Base-by-base conservation (phyloP, 108 stramenopile species). In the Pseudonitzschia multiseries region DNA sequence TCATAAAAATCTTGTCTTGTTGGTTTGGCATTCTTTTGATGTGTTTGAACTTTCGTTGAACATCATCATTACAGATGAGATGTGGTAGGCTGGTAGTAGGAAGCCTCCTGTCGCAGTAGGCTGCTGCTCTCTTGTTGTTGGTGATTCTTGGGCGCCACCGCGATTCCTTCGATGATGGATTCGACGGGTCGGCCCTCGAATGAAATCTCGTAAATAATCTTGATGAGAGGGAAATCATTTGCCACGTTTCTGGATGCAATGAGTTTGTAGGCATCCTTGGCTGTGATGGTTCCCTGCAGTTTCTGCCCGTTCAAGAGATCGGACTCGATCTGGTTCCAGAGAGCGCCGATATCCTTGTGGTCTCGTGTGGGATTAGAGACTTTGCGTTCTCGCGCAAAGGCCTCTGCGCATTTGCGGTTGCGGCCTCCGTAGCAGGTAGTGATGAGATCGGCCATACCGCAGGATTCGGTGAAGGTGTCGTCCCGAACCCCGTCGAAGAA, bases 371-470 rank as follows among this genome's bases (percentile, higher is more conserved):
- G 14, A 33, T 33, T 62, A 20, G 61, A 40, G 24, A 42, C 9
- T 52, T 61, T 28, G 27, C 76, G 76, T 26, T 67, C 32, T 26
- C 71, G 74, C 6, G 94, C 94, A 79, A 98, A 99, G 21, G 84
- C 93, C 72, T 96, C 96, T 22, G 96, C 96, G 69, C 97, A 97
- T 68, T 87, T 91, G 20, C 97, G 87, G 67, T 99, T 99, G 4
- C 98, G 82, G 26, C 98, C 96, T 21, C 98, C 97, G 65, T 97
- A 97, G 74, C 98, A 97, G 32, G 97, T 98, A 5, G 98, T 97
- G 63, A 99, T 98, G 8, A 99, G 81, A 70, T 99, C 98, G 0
- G 97, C 98, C 81, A 97, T 87, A 1, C 98, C 98, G 80, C 98
- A 99, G 65, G 90, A 92, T 75, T 97, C 89, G 61, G 89, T 81